phyloP scores from a whole-genome alignment of 495 filamentous ascomycete species.

The Margaritispora aquatica region DNA sequence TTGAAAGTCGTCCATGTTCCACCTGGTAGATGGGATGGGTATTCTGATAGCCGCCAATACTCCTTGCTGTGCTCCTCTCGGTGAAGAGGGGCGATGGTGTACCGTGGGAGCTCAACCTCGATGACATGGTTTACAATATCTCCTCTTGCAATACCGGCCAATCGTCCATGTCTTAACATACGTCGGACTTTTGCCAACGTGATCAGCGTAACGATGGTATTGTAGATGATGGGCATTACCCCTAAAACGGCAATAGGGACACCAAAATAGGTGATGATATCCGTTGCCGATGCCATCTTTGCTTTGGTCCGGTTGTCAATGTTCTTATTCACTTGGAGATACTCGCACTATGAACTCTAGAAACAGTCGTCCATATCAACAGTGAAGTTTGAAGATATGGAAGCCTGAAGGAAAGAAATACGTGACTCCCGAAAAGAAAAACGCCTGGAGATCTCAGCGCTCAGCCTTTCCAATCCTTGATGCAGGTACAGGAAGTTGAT shows the following conservation, averaged over 20 bases:
- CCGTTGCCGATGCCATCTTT: conserved; percentile 14
- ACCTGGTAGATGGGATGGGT: conserved; percentile 45
- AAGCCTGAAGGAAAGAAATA: neutral
- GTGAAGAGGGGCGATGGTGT: conserved; percentile 53
- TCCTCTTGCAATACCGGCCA: conserved; percentile 51
- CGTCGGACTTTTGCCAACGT: conserved; percentile 51
- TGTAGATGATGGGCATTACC: conserved; percentile 63
- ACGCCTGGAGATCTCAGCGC: no score
- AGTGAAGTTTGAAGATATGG: neutral
- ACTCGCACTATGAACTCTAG: no score
- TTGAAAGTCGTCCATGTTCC: conserved; percentile 60
- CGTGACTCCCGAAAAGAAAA: neutral
- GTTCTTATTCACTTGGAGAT: no score
- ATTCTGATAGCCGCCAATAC: conserved; percentile 48
- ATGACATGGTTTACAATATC: conserved; percentile 59
- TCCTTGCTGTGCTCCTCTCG: conserved; percentile 40
- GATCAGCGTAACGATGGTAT: conserved; percentile 43
- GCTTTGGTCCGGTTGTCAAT: no score
- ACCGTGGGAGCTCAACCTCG: conserved; percentile 58
- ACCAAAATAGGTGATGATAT: conserved; percentile 51
- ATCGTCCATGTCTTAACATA: conserved; percentile 43
- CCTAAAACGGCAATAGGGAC: conserved; percentile 60
- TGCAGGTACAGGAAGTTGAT: neutral
- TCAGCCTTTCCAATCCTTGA: neutral
- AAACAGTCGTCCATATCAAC: neutral